phyloP scores from a whole-genome alignment of 495 filamentous ascomycete species.

The Penicillium riverlandense region DNA sequence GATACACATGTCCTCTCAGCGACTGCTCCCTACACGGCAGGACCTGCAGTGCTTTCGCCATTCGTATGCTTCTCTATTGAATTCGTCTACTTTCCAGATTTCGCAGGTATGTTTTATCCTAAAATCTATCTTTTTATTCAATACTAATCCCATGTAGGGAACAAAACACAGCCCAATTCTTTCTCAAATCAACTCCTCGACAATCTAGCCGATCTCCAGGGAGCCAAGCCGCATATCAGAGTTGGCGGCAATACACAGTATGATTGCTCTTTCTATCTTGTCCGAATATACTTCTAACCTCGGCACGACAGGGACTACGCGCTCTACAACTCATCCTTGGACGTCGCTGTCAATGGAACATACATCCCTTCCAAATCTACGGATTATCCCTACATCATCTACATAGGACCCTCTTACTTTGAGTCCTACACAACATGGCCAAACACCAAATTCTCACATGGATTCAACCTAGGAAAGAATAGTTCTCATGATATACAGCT shows the following conservation, averaged over 20 bases:
- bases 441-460: constrained; percentile 9
- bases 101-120: constrained; percentile 5
- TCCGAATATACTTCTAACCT: not conserved
- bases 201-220: constrained; percentile 10
- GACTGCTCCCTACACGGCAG: no score
- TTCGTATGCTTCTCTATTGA: constrained; percentile 21
- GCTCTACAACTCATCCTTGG: constrained; percentile 4
- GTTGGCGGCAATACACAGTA: constrained; percentile 21
- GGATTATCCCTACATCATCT: constrained; percentile 10
- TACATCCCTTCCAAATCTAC: constrained; percentile 4
- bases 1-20: no score
- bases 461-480: constrained; percentile 13
- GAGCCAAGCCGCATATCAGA: constrained; percentile 8
- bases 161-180: constrained; percentile 13
- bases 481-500: constrained; percentile 25
- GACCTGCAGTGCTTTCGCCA: not conserved
- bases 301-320: constrained; percentile 6
- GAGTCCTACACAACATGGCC: constrained; percentile 12
- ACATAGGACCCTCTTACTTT: constrained; percentile 11
- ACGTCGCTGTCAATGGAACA: constrained; percentile 20
- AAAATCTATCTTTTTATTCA: not conserved
- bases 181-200: constrained; percentile 13
- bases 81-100: constrained; percentile 17
- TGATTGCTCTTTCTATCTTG: not conserved
- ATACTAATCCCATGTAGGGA: constrained; percentile 6